These are phyloP conservation scores for Sphaerulina vaccinii DNA, from an alignment of 2,329 filamentous ascomycete species.

Conservation along the genomic window DNA sequence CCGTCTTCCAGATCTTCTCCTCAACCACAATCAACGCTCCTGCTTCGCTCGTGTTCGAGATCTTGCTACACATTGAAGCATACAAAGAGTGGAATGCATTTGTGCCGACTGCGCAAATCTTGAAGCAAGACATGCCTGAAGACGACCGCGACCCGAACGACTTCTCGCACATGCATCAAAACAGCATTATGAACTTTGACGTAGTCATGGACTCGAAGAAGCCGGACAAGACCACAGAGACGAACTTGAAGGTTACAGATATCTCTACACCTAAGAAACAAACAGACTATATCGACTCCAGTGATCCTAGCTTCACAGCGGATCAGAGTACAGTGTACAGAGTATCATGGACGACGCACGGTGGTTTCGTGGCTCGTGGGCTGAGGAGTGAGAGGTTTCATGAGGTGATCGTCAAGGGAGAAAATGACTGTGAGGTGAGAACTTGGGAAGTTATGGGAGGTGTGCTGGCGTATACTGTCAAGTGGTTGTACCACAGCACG, in stretches of 20 bases:
- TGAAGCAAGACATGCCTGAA: slow-evolving; percentile 12
- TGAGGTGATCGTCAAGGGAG: slow-evolving; percentile 29
- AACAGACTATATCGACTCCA: slow-evolving; percentile 25
- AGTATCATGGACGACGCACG: slow-evolving; percentile 29
- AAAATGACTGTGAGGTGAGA: slow-evolving; percentile 30
- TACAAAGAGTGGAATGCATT: slow-evolving; percentile 48
- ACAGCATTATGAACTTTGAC: slow-evolving; percentile 27
- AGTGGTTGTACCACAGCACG: slow-evolving; percentile 31
- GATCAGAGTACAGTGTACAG: slow-evolving; percentile 29
- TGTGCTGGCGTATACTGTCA: slow-evolving; percentile 30
- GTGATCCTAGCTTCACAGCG: slow-evolving; percentile 20
- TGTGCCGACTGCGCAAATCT: slow-evolving; percentile 43
- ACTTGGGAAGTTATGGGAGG: slow-evolving; percentile 34
- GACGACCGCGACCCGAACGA: slow-evolving; percentile 1
- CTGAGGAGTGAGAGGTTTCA: slow-evolving; percentile 33
- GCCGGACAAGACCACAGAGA: slow-evolving; percentile 22
- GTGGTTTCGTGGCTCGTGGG: slow-evolving; percentile 26
- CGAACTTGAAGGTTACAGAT: slow-evolving; percentile 28
- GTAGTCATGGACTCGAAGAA: slow-evolving; percentile 33
- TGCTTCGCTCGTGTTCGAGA: slow-evolving; percentile 41
- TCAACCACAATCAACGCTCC: slow-evolving; percentile 41
- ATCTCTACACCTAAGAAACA: slow-evolving; percentile 30
- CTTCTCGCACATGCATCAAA: slow-evolving; percentile 18
- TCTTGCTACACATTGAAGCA: slow-evolving; percentile 43
- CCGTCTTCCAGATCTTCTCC: slow-evolving; percentile 24